Conservation (phyloP, 139 green algal genomes). For the Coelastrella sp. region DNA sequence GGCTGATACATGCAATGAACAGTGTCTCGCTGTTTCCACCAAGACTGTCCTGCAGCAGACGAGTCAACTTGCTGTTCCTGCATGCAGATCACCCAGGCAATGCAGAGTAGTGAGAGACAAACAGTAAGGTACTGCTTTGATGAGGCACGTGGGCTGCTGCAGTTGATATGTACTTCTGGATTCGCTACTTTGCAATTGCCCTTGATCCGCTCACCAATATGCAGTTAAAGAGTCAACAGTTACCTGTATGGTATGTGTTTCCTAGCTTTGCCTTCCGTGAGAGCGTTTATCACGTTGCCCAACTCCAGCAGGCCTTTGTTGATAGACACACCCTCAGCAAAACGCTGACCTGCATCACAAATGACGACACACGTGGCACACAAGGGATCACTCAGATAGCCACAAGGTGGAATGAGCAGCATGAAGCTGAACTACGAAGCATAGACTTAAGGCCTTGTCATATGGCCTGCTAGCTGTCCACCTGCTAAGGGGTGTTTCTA, state of each 20-base stretch:
- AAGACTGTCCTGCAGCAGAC: constrained; percentile 95
- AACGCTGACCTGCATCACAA: constrained; percentile 44
- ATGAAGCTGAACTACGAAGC: too few species aligned
- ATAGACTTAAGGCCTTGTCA: too few species aligned
- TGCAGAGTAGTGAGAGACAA: neutral
- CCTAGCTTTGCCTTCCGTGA: constrained; percentile 55
- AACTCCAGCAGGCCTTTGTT: constrained; percentile 75
- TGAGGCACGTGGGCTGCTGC: neutral
- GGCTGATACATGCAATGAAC: constrained; percentile 95
- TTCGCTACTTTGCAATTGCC: too few species aligned
- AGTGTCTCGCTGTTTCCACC: constrained; percentile 94
- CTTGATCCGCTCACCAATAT: too few species aligned
- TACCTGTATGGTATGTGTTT: constrained; percentile 37
- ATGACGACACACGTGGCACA: neutral
- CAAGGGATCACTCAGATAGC: too few species aligned
- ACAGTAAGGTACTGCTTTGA: neutral
- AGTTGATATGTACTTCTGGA: neutral
- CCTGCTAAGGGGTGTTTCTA: too few species aligned
- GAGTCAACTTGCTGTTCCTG: constrained; percentile 95
- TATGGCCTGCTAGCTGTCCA: too few species aligned
- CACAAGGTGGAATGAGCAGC: too few species aligned
- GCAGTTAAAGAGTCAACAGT: neutral
- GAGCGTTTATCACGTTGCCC: constrained; percentile 84
- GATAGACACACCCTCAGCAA: constrained; percentile 66
- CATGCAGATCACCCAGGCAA: neutral